Base-by-base conservation (phyloP, 306 rosid genomes). In the Rubus idaeus region DNA sequence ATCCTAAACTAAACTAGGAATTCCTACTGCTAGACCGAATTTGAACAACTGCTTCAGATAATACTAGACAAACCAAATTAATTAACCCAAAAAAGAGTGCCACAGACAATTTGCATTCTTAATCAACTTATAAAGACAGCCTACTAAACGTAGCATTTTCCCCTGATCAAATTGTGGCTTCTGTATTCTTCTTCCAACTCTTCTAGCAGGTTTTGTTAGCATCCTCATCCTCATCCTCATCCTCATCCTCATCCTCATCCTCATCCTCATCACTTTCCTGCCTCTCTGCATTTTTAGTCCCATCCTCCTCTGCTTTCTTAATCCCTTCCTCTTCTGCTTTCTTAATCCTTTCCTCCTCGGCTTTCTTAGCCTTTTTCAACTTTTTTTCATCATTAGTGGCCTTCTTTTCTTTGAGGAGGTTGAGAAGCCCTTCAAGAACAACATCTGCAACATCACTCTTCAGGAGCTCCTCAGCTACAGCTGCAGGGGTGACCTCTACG, bases 391-490 rank as follows among this genome's bases (percentile, higher is more conserved):
- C 63, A 57, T 57, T 14, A 9, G 63, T 13, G 0, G 63, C 63
- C 37, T 62, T 69, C 70, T 63, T 78, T 2, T 75, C 51, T 39
- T 75, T 20, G 78, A 89, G 86, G 26, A 89, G 78, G 20, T 68
- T 57, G 6, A 73, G 6, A 9, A 89, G 76, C 6, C 8, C 83
- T 16, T 53, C 61, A 10, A 87, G 55, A 83, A 75, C 83, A 45
- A 47, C 77, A 0, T 83, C 41, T 10, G 88, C 78, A 62, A 88
- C 86, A 53, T 88, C 92, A 10, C 46, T 44, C 78, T 87, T 90
- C 84, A 90, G 69, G 1, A 90, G 73, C 35, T 86, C 84, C 79
- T 86, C 91, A 1, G 86, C 90, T 5, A 86, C 83, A 17, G 71
- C 87, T 0, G 92, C 96, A 58, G 96, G 90, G 14, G 85, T 83